Conservation (phyloP, 768 basidiomycete genomes). For the Agaricus sinodeliciosus region DNA sequence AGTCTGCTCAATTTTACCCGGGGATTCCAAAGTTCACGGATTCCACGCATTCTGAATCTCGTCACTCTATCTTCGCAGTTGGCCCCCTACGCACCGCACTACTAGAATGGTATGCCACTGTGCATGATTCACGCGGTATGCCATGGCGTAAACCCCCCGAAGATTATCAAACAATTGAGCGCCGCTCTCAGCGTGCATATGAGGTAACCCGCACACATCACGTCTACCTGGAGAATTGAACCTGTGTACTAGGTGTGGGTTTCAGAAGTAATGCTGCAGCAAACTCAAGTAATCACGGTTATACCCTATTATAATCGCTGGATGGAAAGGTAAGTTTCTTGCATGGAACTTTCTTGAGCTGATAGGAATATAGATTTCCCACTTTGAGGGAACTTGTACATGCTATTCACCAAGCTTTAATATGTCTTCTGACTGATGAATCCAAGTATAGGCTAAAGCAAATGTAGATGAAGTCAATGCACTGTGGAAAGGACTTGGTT, state of each 20-base stretch:
- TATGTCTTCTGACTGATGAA: conserved; percentile 12
- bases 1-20: conserved; percentile 7
- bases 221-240: not conserved
- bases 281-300: conserved; percentile 91
- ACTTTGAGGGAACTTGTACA: conserved; percentile 70
- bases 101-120: conserved; percentile 65
- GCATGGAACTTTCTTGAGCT: conserved; percentile 7
- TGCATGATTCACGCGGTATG: conserved; percentile 71
- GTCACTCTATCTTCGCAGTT: conserved; percentile 40
- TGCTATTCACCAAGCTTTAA: conserved; percentile 11
- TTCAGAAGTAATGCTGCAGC: conserved; percentile 94
- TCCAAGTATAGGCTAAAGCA: conserved; percentile 45
- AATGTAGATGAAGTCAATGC: conserved; percentile 81
- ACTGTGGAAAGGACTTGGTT: conserved; percentile 89
- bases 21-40: conserved; percentile 12
- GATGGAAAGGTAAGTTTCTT: conserved; percentile 58
- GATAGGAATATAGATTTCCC: conserved; percentile 54
- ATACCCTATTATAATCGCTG: conserved; percentile 89
- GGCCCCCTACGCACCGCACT: conserved; percentile 42
- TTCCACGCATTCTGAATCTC: conserved; percentile 34
- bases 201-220: conserved; percentile 47
- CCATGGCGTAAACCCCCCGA: conserved; percentile 84
- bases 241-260: conserved; percentile 62
- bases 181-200: conserved; percentile 82
- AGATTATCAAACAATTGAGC: conserved; percentile 42